Conservation (phyloP, 129 eudicot genomes). For the Lonicera japonica region DNA sequence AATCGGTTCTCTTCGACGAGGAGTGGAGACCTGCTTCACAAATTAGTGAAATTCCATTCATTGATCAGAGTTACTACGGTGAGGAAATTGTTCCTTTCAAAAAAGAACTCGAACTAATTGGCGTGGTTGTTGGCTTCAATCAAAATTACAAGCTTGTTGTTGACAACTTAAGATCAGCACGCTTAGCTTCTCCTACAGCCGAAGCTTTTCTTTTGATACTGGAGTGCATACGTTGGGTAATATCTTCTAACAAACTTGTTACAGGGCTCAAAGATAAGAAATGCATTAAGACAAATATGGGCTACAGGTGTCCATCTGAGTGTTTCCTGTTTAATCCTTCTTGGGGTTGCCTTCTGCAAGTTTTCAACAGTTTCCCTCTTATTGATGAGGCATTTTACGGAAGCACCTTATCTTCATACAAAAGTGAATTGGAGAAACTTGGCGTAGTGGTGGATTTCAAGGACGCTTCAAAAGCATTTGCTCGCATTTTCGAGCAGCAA, state of each 20-base stretch:
- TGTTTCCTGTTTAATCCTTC: conserved; percentile 33
- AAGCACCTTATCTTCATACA: conserved; percentile 8
- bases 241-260: conserved; percentile 25
- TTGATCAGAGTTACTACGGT: conserved; percentile 48
- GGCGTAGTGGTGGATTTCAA: conserved; percentile 41
- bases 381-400: conserved; percentile 38
- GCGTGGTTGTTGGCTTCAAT: conserved; percentile 27
- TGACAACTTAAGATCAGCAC: conserved; percentile 25
- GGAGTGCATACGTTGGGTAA: conserved; percentile 16
- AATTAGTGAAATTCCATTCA: conserved; percentile 42
- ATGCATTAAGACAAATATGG: conserved; percentile 40
- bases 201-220: conserved; percentile 26
- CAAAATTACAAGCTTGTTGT: conserved; percentile 28
- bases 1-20: conserved; percentile 28
- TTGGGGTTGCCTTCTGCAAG: conserved; percentile 50
- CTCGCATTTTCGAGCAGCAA: conserved; percentile 29
- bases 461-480: conserved; percentile 30
- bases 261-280: conserved; percentile 15
- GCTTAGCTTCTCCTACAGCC: conserved; percentile 8
- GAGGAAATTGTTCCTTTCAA: conserved; percentile 17
- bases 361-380: conserved; percentile 34
- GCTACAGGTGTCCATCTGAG: conserved; percentile 37
- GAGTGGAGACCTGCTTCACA: conserved; percentile 47
- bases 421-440: conserved; percentile 23
- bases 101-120: conserved; percentile 35